Base-by-base conservation (phyloP, 495 filamentous ascomycete species). In the Aspergillus coremiiformis region DNA sequence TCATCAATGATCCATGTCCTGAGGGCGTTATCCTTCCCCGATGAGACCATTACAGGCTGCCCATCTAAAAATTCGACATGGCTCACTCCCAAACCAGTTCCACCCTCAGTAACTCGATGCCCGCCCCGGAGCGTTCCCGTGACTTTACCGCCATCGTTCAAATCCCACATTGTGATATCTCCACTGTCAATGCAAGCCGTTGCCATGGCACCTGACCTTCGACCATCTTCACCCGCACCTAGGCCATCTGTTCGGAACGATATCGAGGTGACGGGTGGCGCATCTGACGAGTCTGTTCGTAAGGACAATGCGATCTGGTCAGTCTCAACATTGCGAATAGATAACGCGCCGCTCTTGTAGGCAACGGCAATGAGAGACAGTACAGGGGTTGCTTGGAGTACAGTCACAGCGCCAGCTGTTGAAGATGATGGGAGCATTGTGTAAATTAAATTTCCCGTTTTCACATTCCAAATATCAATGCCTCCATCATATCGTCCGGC, bases 391-490 rank as follows among this genome's bases (percentile, higher is more conserved):
- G 94, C 83, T 41, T 92, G 78, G 39, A 99, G 74, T 14, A 86
- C 87, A 17, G 86, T 92, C 24, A 97, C 89, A 26, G 85, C 73
- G 10, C 88, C 89, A 44, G 76, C 80, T 14, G 80, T 70, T 1
- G 81, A 65, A 10, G 79, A 75, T 3, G 84, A 80, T 14, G 94
- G 84, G 19, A 87, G 69, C 41, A 96, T 81, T 3, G 87, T 90
- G 63, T 96, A 87, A 22, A 99, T 76, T 23, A 95, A 75, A 62
- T 90, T 94, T 15, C 88, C 89, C 17, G 86, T 92, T 63, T 84
- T 90, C 47, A 97, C 69, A 63, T 99, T 99, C 94, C 94, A 97
- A 47, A 99, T 91, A 62, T 97, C 92, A 17, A 96, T 80, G 64
- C 78, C 82, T n/a, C 94, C 93, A 63, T 96, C 89, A 52, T 74